Conservation (phyloP, 139 green algal genomes). For the Coelastrella sp. region DNA sequence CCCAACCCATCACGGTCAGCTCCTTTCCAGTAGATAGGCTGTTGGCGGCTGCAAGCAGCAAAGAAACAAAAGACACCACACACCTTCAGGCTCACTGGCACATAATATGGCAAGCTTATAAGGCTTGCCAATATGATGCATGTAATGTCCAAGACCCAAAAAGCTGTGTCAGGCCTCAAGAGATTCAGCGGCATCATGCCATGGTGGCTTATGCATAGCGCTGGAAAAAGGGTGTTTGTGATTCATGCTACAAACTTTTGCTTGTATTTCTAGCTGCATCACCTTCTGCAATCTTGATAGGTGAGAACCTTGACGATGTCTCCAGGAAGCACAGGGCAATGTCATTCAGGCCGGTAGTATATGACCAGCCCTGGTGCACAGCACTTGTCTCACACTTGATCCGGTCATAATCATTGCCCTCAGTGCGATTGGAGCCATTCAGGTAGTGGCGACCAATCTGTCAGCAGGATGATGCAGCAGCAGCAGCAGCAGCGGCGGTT, state of each 20-base stretch:
- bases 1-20: constrained; percentile 26
- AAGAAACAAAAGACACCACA: not conserved
- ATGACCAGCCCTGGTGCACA: constrained; percentile 11
- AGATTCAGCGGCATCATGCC: too few relatives aligned
- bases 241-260: not conserved
- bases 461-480: not conserved
- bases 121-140: too few relatives aligned
- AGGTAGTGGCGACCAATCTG: constrained; percentile 33
- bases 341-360: not conserved
- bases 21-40: not conserved
- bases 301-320: not conserved
- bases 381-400: not conserved
- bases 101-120: too few relatives aligned
- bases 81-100: not conserved
- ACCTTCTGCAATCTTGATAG: not conserved
- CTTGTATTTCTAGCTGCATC: not conserved
- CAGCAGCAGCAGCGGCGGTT: not conserved
- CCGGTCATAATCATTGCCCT: constrained; percentile 12
- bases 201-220: too few relatives aligned
- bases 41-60: not conserved
- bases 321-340: constrained; percentile 38
- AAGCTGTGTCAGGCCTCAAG: too few relatives aligned
- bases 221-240: too few relatives aligned
- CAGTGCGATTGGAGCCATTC: not conserved
- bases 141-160: too few relatives aligned